Percentiles rank a stretch among this genome's conserved stretches.
phyloP scores from a whole-genome alignment of 2,329 filamentous ascomycete genomes.

The Coniella vitis region DNA sequence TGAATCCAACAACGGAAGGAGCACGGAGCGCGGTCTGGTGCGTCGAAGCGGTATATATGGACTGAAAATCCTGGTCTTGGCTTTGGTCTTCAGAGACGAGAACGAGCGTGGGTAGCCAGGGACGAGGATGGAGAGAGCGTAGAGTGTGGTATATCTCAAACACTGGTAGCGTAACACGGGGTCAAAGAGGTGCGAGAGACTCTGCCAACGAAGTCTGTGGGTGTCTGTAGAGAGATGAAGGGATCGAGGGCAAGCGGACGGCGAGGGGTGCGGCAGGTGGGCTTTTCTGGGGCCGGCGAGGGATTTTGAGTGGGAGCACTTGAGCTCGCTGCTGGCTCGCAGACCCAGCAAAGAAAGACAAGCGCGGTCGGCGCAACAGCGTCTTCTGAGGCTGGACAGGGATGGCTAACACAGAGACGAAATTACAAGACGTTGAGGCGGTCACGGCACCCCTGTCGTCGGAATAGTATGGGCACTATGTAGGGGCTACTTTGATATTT shows the following conservation, averaged over 20 bases:
- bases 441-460: constrained; percentile 2
- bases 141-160: constrained; percentile 11
- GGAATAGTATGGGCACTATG: background rate
- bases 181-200: constrained; percentile 27
- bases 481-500: background rate
- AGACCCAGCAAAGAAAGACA: too few species aligned
- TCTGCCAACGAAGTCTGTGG: constrained; percentile 51
- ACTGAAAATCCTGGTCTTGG: background rate
- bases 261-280: constrained; percentile 11
- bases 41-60: constrained; percentile 5
- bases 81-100: too few species aligned
- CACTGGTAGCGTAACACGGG: constrained; percentile 18
- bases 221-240: constrained; percentile 8
- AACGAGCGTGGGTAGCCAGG: constrained; percentile 22
- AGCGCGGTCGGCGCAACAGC: too few species aligned
- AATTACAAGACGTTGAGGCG: constrained; percentile 9
- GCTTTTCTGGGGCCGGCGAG: background rate
- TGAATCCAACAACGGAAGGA: constrained; percentile 3
- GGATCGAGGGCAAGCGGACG: constrained; percentile 14
- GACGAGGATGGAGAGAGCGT: constrained; percentile 1
- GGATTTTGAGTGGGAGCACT: constrained; percentile 12
- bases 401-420: constrained; percentile 12
- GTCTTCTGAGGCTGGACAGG: constrained; percentile 1
- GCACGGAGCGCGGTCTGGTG: constrained; percentile 5
- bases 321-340: too few species aligned